Percentiles rank a stretch among this genome's conserved stretches.
Evolutionary conservation across 768 basidiomycete species (phyloP).

Genomic region (Russula griseocarnosa): DNA sequence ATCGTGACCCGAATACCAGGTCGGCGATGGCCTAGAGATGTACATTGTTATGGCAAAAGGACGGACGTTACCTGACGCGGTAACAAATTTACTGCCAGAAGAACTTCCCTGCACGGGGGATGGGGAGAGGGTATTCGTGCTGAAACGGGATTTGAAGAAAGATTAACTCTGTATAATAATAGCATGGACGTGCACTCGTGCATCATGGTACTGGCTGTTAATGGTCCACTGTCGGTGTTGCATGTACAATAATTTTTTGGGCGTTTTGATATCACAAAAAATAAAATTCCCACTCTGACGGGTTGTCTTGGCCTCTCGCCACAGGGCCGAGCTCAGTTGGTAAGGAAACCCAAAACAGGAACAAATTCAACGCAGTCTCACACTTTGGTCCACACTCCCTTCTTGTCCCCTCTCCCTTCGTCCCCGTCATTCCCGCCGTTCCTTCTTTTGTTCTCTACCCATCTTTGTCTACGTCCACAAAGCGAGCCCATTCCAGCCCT

Average conservation of each 20-base stretch:
- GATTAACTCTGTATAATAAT: slow-evolving; percentile 44
- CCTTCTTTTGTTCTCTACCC: not conserved
- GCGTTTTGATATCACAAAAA: not conserved
- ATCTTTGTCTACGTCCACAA: not conserved
- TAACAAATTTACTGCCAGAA: slow-evolving; percentile 50
- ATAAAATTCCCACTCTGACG: not conserved
- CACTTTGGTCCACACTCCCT: slow-evolving; percentile 14
- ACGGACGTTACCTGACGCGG: slow-evolving; percentile 55
- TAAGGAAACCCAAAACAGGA: slow-evolving; percentile 25
- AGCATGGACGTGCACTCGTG: not conserved
- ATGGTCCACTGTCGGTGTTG: not conserved
- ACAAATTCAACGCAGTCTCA: slow-evolving; percentile 21
- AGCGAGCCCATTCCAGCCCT: not conserved
- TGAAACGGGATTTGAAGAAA: slow-evolving; percentile 78
- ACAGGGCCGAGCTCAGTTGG: not conserved
- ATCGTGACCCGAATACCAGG: slow-evolving; percentile 43
- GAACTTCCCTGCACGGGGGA: slow-evolving; percentile 60
- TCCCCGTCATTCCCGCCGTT: slow-evolving; percentile 13
- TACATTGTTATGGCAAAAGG: slow-evolving; percentile 77
- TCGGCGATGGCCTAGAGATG: slow-evolving; percentile 94
- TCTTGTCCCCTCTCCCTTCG: slow-evolving; percentile 25
- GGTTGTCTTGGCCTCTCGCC: not conserved
- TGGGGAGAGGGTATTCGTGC: slow-evolving; percentile 71
- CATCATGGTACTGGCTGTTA: not conserved
- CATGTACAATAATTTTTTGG: not conserved